Evolutionary conservation across 2,329 filamentous ascomycete species (phyloP).

Genomic region (Grosmannia clavigera): DNA sequence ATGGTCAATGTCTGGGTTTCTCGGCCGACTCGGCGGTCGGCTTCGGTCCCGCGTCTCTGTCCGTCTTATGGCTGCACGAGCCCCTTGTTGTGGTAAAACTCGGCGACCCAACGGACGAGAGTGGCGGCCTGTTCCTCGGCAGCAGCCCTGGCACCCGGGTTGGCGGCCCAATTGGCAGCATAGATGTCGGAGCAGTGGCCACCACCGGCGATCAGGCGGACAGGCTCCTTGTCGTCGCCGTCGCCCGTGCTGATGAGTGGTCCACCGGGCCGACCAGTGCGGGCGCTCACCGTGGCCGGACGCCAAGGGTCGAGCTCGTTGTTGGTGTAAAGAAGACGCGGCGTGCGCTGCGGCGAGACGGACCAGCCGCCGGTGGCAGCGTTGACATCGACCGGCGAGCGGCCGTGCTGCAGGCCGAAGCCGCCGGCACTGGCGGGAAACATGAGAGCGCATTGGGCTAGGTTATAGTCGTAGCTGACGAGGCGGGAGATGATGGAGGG

Average conservation of each 20-base stretch:
- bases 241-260: constrained; percentile 21
- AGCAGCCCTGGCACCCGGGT: constrained; percentile 34
- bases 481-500: constrained; percentile 30
- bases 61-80: neutral
- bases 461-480: constrained; percentile 24
- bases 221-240: constrained; percentile 10
- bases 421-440: constrained; percentile 25
- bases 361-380: constrained; percentile 27
- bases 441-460: constrained; percentile 31
- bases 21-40: neutral
- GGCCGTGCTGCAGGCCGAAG: constrained; percentile 21
- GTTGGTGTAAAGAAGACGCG: constrained; percentile 27
- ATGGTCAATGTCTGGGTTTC: too few relatives aligned
- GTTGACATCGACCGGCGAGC: constrained; percentile 22
- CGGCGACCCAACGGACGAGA: constrained; percentile 40
- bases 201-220: constrained; percentile 23
- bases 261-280: constrained; percentile 24
- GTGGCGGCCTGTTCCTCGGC: constrained; percentile 36
- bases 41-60: neutral
- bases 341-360: constrained; percentile 15
- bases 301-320: constrained; percentile 29
- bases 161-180: constrained; percentile 33
- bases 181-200: constrained; percentile 28
- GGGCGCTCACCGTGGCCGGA: constrained; percentile 24
- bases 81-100: constrained; percentile 28